Conservation (phyloP, 192 early-diverging fungal species). For the Podila horticola region DNA sequence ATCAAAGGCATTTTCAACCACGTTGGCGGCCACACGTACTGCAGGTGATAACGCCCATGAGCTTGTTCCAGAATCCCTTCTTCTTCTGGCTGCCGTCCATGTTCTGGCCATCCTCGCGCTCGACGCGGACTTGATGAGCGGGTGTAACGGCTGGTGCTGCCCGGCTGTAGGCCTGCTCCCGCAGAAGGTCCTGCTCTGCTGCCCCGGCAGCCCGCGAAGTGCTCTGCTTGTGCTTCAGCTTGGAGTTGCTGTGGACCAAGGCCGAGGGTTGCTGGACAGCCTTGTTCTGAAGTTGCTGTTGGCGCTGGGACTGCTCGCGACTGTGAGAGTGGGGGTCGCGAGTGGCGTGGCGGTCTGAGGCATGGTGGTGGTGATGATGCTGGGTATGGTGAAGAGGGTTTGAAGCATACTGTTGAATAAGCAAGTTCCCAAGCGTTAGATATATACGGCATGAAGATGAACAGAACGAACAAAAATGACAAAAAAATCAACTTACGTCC, state of each 20-base stretch:
- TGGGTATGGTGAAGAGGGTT: slow-evolving; percentile 44
- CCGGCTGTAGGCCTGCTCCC: slow-evolving; percentile 42
- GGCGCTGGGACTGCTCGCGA: slow-evolving; percentile 20
- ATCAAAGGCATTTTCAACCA: slow-evolving; percentile 5
- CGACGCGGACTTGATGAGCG: neutral
- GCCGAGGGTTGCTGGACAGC: slow-evolving; percentile 38
- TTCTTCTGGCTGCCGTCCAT: slow-evolving; percentile 9
- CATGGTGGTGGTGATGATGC: slow-evolving; percentile 34
- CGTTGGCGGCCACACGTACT: neutral
- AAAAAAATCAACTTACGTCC: slow-evolving; percentile 32
- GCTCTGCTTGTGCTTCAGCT: slow-evolving; percentile 40
- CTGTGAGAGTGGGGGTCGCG: slow-evolving; percentile 29
- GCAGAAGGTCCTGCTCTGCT: slow-evolving; percentile 33
- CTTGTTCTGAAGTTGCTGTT: slow-evolving; percentile 22
- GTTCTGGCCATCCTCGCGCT: slow-evolving; percentile 22
- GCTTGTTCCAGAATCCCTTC: neutral
- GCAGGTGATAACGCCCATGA: neutral
- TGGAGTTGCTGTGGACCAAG: slow-evolving; percentile 43
- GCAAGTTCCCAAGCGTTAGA: neutral
- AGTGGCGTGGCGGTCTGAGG: slow-evolving; percentile 18
- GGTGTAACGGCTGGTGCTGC: slow-evolving; percentile 15
- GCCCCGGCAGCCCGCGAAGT: slow-evolving; percentile 2
- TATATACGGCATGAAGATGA: neutral
- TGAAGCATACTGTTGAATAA: slow-evolving; percentile 3
- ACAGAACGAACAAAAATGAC: neutral